Percentiles rank a stretch among this genome's conserved stretches.
Conservation (phyloP, 495 filamentous ascomycete species). For the Sporormia fimetaria region DNA sequence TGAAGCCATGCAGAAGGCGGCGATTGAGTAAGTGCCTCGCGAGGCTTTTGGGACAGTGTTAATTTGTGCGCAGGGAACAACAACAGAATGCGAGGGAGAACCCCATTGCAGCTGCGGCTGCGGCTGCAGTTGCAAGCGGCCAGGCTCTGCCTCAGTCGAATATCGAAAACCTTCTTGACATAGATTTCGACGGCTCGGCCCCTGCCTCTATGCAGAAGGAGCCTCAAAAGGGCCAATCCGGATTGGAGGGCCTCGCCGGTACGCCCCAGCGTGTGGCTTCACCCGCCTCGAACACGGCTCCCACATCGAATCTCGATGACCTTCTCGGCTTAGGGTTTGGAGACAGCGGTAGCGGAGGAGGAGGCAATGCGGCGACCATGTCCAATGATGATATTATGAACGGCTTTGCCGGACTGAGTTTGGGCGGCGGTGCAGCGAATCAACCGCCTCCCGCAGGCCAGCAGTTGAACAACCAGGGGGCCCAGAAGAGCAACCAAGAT, state of each 20-base stretch:
- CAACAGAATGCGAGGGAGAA: conserved; percentile 85
- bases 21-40: conserved; percentile 57
- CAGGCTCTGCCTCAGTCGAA: conserved; percentile 53
- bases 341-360: conserved; percentile 38
- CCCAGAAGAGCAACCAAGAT: conserved; percentile 61
- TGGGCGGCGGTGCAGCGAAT: conserved; percentile 44
- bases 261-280: conserved; percentile 74
- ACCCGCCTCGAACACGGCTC: conserved; percentile 34
- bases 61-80: conserved; percentile 50
- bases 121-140: conserved; percentile 50
- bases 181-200: conserved; percentile 92
- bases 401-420: conserved; percentile 69
- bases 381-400: conserved; percentile 51
- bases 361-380: conserved; percentile 25
- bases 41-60: conserved; percentile 9
- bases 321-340: conserved; percentile 67
- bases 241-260: conserved; percentile 61
- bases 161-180: conserved; percentile 89
- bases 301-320: conserved; percentile 61
- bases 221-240: conserved; percentile 48
- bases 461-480: conserved; percentile 31
- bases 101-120: conserved; percentile 74
- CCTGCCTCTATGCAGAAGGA: conserved; percentile 76
- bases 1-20: conserved; percentile 86
- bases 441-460: conserved; percentile 47